A percentile compares a stretch with the other conserved stretches of the same genome.
These are phyloP conservation scores for Salvia hispanica DNA, from an alignment of 257 asterid species.

Conservation along the genomic window DNA sequence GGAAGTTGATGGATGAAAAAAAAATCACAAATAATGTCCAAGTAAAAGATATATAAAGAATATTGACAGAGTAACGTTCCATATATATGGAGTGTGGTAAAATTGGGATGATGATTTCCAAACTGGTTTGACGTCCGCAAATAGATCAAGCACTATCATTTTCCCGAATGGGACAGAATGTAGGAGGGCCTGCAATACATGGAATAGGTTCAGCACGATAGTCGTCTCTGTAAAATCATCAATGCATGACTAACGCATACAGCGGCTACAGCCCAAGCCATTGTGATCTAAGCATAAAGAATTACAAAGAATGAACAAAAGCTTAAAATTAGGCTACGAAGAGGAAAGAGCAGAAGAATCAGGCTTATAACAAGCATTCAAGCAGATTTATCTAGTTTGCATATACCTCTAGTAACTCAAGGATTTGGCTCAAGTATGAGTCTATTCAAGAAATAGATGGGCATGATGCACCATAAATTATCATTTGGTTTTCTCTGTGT, in stretches of 20 bases:
- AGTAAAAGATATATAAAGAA: conserved; percentile 19
- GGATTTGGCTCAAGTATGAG: too few relatives aligned
- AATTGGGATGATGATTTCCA: conserved; percentile 93
- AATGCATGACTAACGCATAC: conserved; percentile 18
- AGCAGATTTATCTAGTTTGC: too few relatives aligned
- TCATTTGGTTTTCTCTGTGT: too few relatives aligned
- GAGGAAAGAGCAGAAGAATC: too few relatives aligned
- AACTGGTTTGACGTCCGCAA: conserved; percentile 94
- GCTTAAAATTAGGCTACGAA: too few relatives aligned
- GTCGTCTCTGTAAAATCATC: conserved; percentile 11
- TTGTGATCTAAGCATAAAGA: not conserved
- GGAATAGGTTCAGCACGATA: conserved; percentile 21
- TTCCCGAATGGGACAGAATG: conserved; percentile 98
- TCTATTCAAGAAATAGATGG: too few relatives aligned
- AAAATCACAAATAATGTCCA: conserved; percentile 14
- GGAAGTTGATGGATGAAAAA: conserved; percentile 18
- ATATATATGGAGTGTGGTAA: conserved; percentile 90
- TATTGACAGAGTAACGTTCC: conserved; percentile 51
- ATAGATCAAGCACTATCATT: conserved; percentile 98
- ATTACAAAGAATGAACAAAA: not conserved
- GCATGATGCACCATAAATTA: too few relatives aligned
- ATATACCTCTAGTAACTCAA: too few relatives aligned
- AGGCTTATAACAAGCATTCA: too few relatives aligned
- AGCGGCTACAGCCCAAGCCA: not conserved
- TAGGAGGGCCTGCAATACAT: conserved; percentile 79